These are phyloP conservation scores for Penicillium longicatenatum DNA, from an alignment of 495 filamentous ascomycete genomes.

Conservation along the genomic window DNA sequence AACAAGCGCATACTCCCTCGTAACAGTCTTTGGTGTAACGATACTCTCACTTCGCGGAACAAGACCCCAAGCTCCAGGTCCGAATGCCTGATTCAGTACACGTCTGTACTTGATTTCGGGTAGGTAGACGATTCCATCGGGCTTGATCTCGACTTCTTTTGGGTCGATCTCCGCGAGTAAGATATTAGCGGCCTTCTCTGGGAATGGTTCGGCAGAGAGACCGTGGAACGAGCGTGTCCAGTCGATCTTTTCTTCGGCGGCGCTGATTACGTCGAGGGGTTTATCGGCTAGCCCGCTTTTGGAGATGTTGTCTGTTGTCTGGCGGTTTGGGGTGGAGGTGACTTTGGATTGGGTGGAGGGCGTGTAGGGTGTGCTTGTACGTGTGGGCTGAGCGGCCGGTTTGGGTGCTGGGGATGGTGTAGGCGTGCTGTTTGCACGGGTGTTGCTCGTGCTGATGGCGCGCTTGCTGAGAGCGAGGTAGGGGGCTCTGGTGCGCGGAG, in stretches of 20 bases:
- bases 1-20: conserved; percentile 92
- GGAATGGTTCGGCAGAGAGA: conserved; percentile 73
- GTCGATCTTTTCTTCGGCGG: conserved; percentile 64
- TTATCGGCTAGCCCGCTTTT: conserved; percentile 55
- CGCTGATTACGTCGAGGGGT: conserved; percentile 46
- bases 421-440: conserved; percentile 18
- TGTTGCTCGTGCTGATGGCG: conserved; percentile 22
- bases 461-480: conserved; percentile 8
- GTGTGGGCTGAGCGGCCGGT: conserved; percentile 15
- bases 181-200: conserved; percentile 70
- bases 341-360: conserved; percentile 16
- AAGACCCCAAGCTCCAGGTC: conserved; percentile 93
- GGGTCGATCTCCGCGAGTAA: conserved; percentile 66
- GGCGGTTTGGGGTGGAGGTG: conserved; percentile 34
- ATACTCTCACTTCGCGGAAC: conserved; percentile 89
- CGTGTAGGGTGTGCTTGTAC: conserved; percentile 16
- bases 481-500: conserved; percentile 5
- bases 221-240: conserved; percentile 95
- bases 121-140: conserved; percentile 93
- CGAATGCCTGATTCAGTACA: conserved; percentile 89
- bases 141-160: conserved; percentile 92
- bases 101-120: conserved; percentile 98
- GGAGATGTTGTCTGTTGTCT: conserved; percentile 51
- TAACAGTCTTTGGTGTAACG: conserved; percentile 84
- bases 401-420: conserved; percentile 16